Base-by-base conservation (phyloP, 1,284 basidiomycete species). In the Irpex rosettiformis region DNA sequence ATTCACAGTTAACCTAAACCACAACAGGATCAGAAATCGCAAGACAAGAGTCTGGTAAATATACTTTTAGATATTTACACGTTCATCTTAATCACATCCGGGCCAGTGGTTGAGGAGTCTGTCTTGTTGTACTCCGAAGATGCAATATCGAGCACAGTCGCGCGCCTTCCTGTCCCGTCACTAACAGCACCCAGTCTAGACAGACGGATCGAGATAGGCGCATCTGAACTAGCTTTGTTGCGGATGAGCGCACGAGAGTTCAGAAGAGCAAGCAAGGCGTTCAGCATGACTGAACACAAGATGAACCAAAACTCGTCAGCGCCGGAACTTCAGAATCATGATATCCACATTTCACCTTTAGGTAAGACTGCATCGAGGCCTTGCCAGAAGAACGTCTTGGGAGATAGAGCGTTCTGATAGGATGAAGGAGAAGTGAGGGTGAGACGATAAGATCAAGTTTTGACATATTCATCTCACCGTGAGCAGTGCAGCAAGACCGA, bases 191-290 rank as follows among this genome's bases (percentile, higher is more conserved):
- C 48, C 24, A 49, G 48, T 21, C 25, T 4, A 7, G 48, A 25
- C 6, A 49, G 48, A 49, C 25, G 48, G 4, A 49, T 49, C 8
- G 48, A 49, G 5, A 49, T 4, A 4, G 48, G 22, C 24, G 10
- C 13, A 4, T 24, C 25, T 21, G 48, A 11, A 8, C 3, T 27
- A 6, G 54, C 21, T 56, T 53, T 55, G 18, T 40, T 25, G 21
- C 55, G 55, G n/a, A 57, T 28, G 13, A 18, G 7, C 2, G 51
- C 55, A 7, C 55, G 55, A 4, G 55, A 51, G 29, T 57, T 57
- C 30, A 57, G 55, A 10, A 57, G 27, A 3, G 48, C 55, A n/a
- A 57, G 55, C 3, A 57, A 22, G 10, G 47, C 45, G 21, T 57
- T 57, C 5, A 48, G 29, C 55, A 57, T 57, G 10, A 57, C 55